Base-by-base conservation (phyloP, 192 early-diverging fungal species). In the Allomyces arbusculus region DNA sequence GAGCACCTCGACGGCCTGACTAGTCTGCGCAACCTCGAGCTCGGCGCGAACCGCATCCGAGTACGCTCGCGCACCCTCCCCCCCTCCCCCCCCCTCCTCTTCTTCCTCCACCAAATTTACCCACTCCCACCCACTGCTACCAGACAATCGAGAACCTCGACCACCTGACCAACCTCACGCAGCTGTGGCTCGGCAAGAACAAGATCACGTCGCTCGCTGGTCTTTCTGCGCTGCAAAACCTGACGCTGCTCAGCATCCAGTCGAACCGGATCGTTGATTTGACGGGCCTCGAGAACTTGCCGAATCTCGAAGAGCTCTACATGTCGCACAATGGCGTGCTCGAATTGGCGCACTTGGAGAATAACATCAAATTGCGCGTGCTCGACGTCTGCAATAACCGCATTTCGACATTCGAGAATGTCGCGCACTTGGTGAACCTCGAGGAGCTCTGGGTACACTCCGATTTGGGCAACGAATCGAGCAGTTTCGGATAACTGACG, bases 181-280 rank as follows among this genome's bases (percentile, higher is more conserved):
- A 95, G 74, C 80, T 99, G 10, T 99, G 90, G 83, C 76, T 99
- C 26, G 96, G 96, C 58, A 99, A 99, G 71, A 99, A 99, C 78
- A 99, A 99, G 73, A 94, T 99, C 44, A 76, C 79, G 4, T 79
- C 80, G 66, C 78, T 97, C 33, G 74, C 91, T 78, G 86, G 66
- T 23, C 67, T 73, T 23, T 10, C 68, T 0, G 4, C 19, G 3
- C 67, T 73, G 43, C n/a, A 1, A 25, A 71, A 65, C 63, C 77
- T 93, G 65, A 79, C 78, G 9, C 71, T 89, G 33, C 76, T 89
- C 33, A 85, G 82, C 69, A 87, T 88, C 44, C 86, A 92, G 79
- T 92, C 89, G 73, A 98, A 98, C 72, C 86, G 93, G 16, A 71
- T 98, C 44, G 78, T 77, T 0, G 75, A 76, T 64, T 73, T 93